Base-by-base conservation (phyloP, 257 asterid species). In the Primulina eburnea region DNA sequence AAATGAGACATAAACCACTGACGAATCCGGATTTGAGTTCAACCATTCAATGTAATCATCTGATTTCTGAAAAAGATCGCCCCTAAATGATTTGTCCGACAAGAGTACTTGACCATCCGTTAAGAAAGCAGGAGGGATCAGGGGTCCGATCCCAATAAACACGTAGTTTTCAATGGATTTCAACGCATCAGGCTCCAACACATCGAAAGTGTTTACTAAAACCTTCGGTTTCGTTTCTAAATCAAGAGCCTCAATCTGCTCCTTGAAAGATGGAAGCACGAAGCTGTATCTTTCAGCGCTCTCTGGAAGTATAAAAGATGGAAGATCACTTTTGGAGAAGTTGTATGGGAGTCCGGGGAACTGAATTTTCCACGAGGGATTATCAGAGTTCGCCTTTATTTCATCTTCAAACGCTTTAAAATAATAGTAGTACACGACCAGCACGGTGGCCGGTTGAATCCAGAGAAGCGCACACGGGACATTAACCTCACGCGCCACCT, bases 391-490 rank as follows among this genome's bases (percentile, higher is more conserved):
- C 2, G 70, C 11, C 0, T 8, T 7, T 0, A 91, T 75, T 4
- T 72, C 78, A 0, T 83, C 84, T 1, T 6, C 78, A 12, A 56
- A 78, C 4, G 89, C 91, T n/a, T 85, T 70, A 77, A 89, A 87
- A 21, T 83, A 86, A 53, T 75, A 60, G 67, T 86, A 83, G 74
- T 92, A 89, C 4, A 86, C 61, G 21, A 32, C 75, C 8, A 89
- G 28, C 4, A 85, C 82, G 40, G 90, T 65, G 18, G 97, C 93
- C 0, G 92, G 90, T 58, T 89, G 94, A 67, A 85, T 84, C 87
- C 89, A 85, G 16, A 87, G 88, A 2, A 92, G 81, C 0, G 89
- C 86, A 52, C 82, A 34, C 0, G 88, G 92, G 50, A 87, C 4
- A 73, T 77, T 75, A 52, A 57, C 33, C 11, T 83, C 87, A 59